Percentiles rank a stretch among this genome's conserved stretches.
phyloP scores from a whole-genome alignment of 345 rosid species.

The Trapa bicornis region DNA sequence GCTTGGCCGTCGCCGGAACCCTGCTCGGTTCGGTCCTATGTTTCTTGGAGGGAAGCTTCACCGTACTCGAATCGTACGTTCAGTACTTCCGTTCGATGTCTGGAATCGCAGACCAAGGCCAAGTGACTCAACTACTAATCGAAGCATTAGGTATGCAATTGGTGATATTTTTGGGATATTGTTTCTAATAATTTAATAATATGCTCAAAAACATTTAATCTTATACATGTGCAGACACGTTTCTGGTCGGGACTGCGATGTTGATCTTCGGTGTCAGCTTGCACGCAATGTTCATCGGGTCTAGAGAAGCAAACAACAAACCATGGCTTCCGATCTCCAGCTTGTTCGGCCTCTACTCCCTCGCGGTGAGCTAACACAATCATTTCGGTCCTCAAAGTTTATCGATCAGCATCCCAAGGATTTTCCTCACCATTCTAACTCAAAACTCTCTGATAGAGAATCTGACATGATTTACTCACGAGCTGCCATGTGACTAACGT shows the following conservation, averaged over 20 bases:
- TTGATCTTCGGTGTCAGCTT: conserved; percentile 48
- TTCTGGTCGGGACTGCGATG: conserved; percentile 54
- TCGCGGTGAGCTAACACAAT: conserved; percentile 17
- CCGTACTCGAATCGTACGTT: conserved; percentile 29
- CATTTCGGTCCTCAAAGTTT: no score
- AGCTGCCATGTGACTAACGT: no score
- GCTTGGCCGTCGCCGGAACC: conserved; percentile 58
- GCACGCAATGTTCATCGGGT: conserved; percentile 48
- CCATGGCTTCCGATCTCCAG: conserved; percentile 25
- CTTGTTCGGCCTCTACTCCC: conserved; percentile 41
- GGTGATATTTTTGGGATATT: no score
- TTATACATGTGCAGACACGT: conserved; percentile 41
- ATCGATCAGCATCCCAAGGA: no score
- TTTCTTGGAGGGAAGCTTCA: conserved; percentile 59
- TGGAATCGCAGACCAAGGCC: conserved; percentile 23
- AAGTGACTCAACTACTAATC: conserved; percentile 30
- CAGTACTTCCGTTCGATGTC: conserved; percentile 31
- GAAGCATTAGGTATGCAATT: conserved; percentile 51
- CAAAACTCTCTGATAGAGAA: no score
- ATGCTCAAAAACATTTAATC: neutral
- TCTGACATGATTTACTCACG: no score
- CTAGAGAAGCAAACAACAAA: conserved; percentile 10
- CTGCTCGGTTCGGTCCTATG: conserved; percentile 56
- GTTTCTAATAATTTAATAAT: no score
- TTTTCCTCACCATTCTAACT: no score